phyloP scores from a whole-genome alignment of 1,139 yeast species.

The Geotrichum macrosporum region DNA sequence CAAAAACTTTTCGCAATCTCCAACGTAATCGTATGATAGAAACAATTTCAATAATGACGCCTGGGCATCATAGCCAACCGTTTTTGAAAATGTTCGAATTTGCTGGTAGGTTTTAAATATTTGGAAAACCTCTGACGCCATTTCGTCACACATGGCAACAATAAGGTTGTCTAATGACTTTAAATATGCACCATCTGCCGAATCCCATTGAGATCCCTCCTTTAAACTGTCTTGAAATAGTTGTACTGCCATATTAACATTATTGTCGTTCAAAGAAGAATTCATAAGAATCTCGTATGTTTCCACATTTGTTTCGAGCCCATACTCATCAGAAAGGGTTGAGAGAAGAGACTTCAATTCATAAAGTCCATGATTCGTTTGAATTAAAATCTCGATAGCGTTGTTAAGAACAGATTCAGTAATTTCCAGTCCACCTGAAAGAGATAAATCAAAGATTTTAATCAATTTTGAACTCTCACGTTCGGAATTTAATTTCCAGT shows the following conservation, averaged over 20 bases:
- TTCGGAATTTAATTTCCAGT: slow-evolving; percentile 9
- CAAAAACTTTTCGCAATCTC: slow-evolving; percentile 57
- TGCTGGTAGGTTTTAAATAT: slow-evolving; percentile 36
- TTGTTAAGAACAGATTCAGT: slow-evolving; percentile 17
- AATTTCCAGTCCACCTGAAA: slow-evolving; percentile 7
- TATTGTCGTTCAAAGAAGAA: slow-evolving; percentile 18
- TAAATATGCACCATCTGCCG: slow-evolving; percentile 36
- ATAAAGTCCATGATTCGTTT: slow-evolving; percentile 1
- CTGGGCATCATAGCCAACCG: slow-evolving; percentile 44
- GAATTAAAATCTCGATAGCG: slow-evolving; percentile 18
- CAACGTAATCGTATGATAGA: slow-evolving; percentile 48
- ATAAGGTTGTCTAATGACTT: slow-evolving; percentile 38
- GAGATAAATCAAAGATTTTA: slow-evolving; percentile 1
- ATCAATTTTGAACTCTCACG: not conserved
- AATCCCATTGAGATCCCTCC: slow-evolving; percentile 46
- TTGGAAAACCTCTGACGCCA: slow-evolving; percentile 30
- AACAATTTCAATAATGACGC: slow-evolving; percentile 47
- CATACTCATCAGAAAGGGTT: slow-evolving; percentile 10
- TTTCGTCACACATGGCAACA: slow-evolving; percentile 28
- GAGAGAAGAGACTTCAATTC: slow-evolving; percentile 11
- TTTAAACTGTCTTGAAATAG: slow-evolving; percentile 40
- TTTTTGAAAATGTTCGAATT: slow-evolving; percentile 41
- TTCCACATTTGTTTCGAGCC: slow-evolving; percentile 15
- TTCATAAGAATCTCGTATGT: slow-evolving; percentile 17
- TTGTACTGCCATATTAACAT: slow-evolving; percentile 35